Conservation (phyloP, 2,329 filamentous ascomycete genomes). For the Calycina herbarum region DNA sequence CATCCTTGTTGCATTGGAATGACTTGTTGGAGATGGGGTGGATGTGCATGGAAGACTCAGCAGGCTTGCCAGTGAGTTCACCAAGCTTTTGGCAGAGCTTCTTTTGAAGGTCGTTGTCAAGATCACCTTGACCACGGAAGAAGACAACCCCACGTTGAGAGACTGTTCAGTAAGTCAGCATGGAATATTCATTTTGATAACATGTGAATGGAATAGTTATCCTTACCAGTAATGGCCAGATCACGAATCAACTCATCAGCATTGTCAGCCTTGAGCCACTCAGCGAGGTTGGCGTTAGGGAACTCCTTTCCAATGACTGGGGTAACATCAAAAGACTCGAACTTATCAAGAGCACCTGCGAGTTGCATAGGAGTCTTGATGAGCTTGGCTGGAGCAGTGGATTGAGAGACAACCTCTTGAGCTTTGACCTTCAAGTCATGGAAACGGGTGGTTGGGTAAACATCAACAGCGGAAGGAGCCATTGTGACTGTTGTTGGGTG, state of each 20-base stretch:
- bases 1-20: slow-evolving; percentile 42
- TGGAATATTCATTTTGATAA: neutral
- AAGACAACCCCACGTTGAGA: slow-evolving; percentile 61
- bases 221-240: slow-evolving; percentile 48
- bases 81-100: slow-evolving; percentile 51
- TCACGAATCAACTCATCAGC: slow-evolving; percentile 64
- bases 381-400: slow-evolving; percentile 15
- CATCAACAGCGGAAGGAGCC: slow-evolving; percentile 24
- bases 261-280: slow-evolving; percentile 61
- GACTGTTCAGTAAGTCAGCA: slow-evolving; percentile 46
- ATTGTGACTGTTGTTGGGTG: slow-evolving; percentile 12
- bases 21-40: slow-evolving; percentile 54
- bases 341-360: slow-evolving; percentile 38
- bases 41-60: slow-evolving; percentile 52
- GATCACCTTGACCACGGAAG: slow-evolving; percentile 50
- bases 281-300: slow-evolving; percentile 56
- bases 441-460: slow-evolving; percentile 18
- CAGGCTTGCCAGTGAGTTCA: slow-evolving; percentile 58
- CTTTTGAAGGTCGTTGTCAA: slow-evolving; percentile 47
- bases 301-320: slow-evolving; percentile 64
- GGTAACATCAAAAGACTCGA: slow-evolving; percentile 58
- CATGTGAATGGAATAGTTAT: slow-evolving; percentile 45
- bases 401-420: slow-evolving; percentile 17
- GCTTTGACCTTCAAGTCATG: slow-evolving; percentile 24
- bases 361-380: slow-evolving; percentile 18